Conservation (phyloP, 2,329 filamentous ascomycete genomes). For the Colletotrichum sp. region DNA sequence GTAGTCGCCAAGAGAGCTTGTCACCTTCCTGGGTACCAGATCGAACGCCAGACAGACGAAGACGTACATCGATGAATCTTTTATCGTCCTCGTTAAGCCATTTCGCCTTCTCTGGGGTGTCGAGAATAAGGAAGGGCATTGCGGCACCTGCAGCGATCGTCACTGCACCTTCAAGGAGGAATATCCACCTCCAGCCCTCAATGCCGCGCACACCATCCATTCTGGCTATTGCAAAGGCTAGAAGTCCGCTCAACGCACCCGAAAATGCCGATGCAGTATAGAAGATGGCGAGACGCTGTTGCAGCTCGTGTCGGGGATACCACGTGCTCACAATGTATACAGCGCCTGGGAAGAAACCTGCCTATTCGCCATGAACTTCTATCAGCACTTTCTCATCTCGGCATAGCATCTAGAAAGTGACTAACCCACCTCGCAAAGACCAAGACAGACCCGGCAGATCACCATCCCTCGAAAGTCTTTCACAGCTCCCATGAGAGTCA, state of each 20-base stretch:
- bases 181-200: conserved; percentile 62
- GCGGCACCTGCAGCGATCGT: conserved; percentile 44
- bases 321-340: conserved; percentile 32
- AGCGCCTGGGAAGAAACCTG: conserved; percentile 34
- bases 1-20: conserved; percentile 30
- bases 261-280: conserved; percentile 48
- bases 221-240: conserved; percentile 50
- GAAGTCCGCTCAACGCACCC: conserved; percentile 49
- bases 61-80: conserved; percentile 25
- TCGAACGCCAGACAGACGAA: background rate
- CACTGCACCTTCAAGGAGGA: conserved; percentile 39
- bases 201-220: conserved; percentile 52
- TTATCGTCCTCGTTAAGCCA: conserved; percentile 44
- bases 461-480: conserved; percentile 29
- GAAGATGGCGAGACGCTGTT: conserved; percentile 35
- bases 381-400: background rate
- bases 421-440: background rate
- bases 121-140: conserved; percentile 37
- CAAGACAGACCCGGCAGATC: background rate
- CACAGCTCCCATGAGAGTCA: conserved; percentile 24
- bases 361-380: background rate
- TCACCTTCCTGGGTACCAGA: conserved; percentile 19
- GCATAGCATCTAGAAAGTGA: background rate
- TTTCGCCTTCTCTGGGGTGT: conserved; percentile 30
- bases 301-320: conserved; percentile 33